Base-by-base conservation (phyloP, 2,329 filamentous ascomycete genomes). In the Colletotrichum agaves region DNA sequence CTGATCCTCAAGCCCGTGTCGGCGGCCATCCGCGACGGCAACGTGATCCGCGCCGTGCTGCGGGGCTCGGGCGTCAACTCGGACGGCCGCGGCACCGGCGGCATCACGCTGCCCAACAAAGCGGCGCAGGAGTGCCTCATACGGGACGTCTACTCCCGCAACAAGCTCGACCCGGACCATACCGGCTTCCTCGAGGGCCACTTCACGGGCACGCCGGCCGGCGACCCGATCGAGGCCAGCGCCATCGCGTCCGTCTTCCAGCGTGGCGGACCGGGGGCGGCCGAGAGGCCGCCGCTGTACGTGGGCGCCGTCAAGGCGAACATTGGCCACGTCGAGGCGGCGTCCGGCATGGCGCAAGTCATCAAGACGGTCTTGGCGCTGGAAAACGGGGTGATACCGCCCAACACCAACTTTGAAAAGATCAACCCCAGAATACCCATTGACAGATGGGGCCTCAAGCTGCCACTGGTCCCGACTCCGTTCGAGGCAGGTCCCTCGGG, bases 211-310 rank as follows among this genome's bases (percentile, higher is more conserved):
- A 88, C 87, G 19, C 78, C 78, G 35, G 82, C 82, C 2, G 87
- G 87, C 2, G 86, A 89, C 67, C 85, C 85, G 0, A 81, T 84
- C 21, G 86, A 88, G 67, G 82, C 83, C 1, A 76, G 74, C 13
- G 85, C 83, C 5, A 80, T 88, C 43, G 74, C 79, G 27, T 76
- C 78, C 7, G 80, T 83, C 0, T 80, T 85, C 37, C 76, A 78
- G 7, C 63, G 73, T 15, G 77, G 35, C 23, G 35, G 77, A 5
- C 77, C 39, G 47, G 71, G 75, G 19, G 73, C 50, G 50, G 31
- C 15, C 60, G 5, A 67, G 47, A 21, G 35, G 17, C 33, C 21
- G 33, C 27, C 17, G 17, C 17, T 39, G 23, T 41, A 31, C 81
- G 13, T 78, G 78, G 21, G 57, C 37, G 0, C 74, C 23, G 52